These are phyloP conservation scores for Dothistroma pini DNA, from an alignment of 2,329 filamentous ascomycete genomes.

Conservation along the genomic window DNA sequence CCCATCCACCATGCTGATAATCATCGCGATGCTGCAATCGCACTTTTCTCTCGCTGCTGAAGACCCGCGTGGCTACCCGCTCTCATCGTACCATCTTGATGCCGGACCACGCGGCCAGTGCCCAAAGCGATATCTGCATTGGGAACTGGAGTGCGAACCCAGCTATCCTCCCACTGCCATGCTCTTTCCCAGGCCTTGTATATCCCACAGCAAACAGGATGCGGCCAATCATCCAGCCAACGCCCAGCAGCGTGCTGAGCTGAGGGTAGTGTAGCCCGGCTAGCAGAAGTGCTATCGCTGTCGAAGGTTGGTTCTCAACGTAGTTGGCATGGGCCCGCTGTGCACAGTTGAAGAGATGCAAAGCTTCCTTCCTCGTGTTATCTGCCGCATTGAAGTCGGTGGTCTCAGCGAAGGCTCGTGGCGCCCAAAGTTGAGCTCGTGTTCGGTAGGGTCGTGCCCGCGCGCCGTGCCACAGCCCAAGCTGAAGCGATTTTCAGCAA, in stretches of 20 bases:
- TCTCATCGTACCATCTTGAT: slow-evolving; percentile 27
- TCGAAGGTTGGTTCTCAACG: slow-evolving; percentile 55
- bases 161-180: slow-evolving; percentile 42
- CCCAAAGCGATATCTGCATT: slow-evolving; percentile 28
- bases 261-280: slow-evolving; percentile 53
- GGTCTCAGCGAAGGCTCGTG: slow-evolving; percentile 55
- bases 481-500: slow-evolving; percentile 23
- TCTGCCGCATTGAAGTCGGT: slow-evolving; percentile 49
- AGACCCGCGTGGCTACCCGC: neutral
- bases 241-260: slow-evolving; percentile 45
- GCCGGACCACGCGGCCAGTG: slow-evolving; percentile 31
- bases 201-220: slow-evolving; percentile 49
- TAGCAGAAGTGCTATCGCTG: slow-evolving; percentile 51
- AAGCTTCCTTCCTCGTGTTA: slow-evolving; percentile 39
- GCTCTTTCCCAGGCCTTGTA: slow-evolving; percentile 37
- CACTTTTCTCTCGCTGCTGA: neutral
- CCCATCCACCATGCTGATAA: neutral
- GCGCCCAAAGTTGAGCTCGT: slow-evolving; percentile 53
- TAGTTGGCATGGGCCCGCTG: slow-evolving; percentile 56
- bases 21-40: neutral
- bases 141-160: slow-evolving; percentile 23
- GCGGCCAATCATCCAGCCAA: slow-evolving; percentile 50
- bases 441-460: slow-evolving; percentile 49
- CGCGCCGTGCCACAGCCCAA: slow-evolving; percentile 50
- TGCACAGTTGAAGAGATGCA: slow-evolving; percentile 49